Conservation (phyloP, 495 filamentous ascomycete species). For the Penicillium antarcticum region DNA sequence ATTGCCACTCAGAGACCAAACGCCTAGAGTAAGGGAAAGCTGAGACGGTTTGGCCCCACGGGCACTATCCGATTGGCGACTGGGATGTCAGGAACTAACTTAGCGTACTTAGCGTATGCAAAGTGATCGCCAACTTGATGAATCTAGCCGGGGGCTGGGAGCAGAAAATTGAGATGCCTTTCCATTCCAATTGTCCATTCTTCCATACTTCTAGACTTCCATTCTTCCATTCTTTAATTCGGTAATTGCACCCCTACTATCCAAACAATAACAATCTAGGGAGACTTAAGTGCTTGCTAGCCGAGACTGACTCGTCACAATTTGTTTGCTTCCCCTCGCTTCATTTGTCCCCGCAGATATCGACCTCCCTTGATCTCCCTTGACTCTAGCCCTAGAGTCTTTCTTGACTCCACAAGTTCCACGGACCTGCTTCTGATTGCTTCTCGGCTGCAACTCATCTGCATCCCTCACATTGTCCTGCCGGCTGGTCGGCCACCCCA, state of each 20-base stretch:
- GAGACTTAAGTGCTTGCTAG: background rate
- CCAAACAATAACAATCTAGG: background rate
- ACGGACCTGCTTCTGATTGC: slow-evolving; percentile 15
- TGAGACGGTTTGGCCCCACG: slow-evolving; percentile 20
- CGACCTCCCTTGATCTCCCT: slow-evolving; percentile 7
- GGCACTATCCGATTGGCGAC: slow-evolving; percentile 21
- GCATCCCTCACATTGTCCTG: slow-evolving; percentile 27
- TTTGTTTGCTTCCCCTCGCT: slow-evolving; percentile 17
- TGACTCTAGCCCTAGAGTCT: slow-evolving; percentile 8
- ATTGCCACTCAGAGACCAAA: too few species aligned
- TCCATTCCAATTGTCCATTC: background rate
- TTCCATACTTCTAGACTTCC: slow-evolving; percentile 8
- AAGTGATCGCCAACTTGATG: slow-evolving; percentile 4
- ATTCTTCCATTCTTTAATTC: slow-evolving; percentile 10
- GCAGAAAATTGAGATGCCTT: background rate
- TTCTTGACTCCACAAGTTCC: slow-evolving; percentile 12
- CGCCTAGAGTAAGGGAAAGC: slow-evolving; percentile 5
- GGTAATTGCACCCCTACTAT: background rate
- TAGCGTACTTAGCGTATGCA: background rate
- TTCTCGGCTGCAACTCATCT: slow-evolving; percentile 8
- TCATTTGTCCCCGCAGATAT: slow-evolving; percentile 3
- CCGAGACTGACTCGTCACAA: slow-evolving; percentile 33
- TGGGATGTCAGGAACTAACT: slow-evolving; percentile 13
- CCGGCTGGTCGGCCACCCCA: slow-evolving; percentile 1
- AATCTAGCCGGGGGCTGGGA: slow-evolving; percentile 4